Base-by-base conservation (phyloP, 2,329 filamentous ascomycete species). In the Blumeriella jaapii region DNA sequence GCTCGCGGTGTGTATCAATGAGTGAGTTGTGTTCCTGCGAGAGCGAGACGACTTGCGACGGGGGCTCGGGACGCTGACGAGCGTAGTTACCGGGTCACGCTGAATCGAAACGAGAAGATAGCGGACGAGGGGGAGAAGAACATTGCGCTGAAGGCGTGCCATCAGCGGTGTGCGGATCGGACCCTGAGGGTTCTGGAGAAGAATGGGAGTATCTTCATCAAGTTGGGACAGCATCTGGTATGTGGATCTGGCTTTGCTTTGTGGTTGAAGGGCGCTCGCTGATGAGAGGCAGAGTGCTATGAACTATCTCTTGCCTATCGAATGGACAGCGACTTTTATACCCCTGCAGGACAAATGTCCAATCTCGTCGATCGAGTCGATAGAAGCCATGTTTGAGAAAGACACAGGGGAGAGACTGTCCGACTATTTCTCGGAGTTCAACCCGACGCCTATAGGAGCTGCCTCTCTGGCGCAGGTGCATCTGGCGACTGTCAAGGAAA, bases 121-220 rank as follows among this genome's bases (percentile, higher is more conserved):
- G 65, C 76, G 13, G 70, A 83, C 41, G 65, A 70, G 24, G 68
- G 73, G 34, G 73, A 84, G 56, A 74, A 75, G 54, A 64, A 71
- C n/a, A 65, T 60, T n/a, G 59, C 80, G 23, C 64, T 98, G 34
- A 81, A 75, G 48, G 77, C 78, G 44, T 96, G 91, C 55, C 91
- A 98, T 60, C 81, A 93, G 57, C 74, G 91, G 59, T 98, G 91
- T 61, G 91, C 91, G 18, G 72, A 85, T 51, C 75, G 91, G 42
- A 95, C 91, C 1, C 64, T 96, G 26, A 71, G 69, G 38, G 87
- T 93, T 2, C 63, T 96, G 46, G 91, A 98, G 67, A 85, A 83
- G 66, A 96, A 95, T 59, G 91, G 93, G 16, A 93, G 89, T 17
- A 94, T 98, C 45, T 98, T 96, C 52, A 96, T 98, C 58, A 98